These are phyloP conservation scores for Pseudomicrostroma phylloplanum DNA, from an alignment of 1,284 basidiomycete genomes.

Conservation along the genomic window DNA sequence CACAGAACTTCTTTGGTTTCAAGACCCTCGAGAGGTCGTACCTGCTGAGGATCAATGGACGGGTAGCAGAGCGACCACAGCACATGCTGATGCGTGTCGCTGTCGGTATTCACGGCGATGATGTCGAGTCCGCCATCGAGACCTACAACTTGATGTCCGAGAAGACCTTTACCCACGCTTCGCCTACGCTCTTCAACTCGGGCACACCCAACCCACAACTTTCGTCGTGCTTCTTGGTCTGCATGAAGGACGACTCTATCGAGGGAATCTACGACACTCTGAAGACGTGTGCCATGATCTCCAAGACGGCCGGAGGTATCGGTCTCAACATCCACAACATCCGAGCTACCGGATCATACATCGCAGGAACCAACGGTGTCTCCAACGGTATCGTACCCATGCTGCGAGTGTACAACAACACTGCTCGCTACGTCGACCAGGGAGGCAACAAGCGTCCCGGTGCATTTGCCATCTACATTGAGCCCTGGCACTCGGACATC, in stretches of 20 bases:
- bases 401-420: constrained; percentile 97
- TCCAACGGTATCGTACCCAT: constrained; percentile 99
- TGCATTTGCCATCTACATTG: constrained; percentile 94
- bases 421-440: constrained; percentile 97
- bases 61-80: constrained; percentile 93
- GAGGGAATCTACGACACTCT: constrained; percentile 99
- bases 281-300: constrained; percentile 98
- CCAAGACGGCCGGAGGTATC: constrained; percentile 97
- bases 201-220: constrained; percentile 93
- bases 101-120: constrained; percentile 87
- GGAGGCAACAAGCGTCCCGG: constrained; percentile 99
- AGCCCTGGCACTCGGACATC: constrained; percentile 95
- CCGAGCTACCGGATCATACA: constrained; percentile 80
- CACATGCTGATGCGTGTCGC: constrained; percentile 99
- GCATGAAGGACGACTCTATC: constrained; percentile 98
- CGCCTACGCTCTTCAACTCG: constrained; percentile 96
- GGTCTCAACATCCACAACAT: constrained; percentile 95
- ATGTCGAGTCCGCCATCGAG: constrained; percentile 83
- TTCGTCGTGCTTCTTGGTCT: constrained; percentile 94
- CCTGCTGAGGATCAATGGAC: constrained; percentile 85
- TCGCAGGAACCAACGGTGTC: constrained; percentile 92
- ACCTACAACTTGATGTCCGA: constrained; percentile 84
- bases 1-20: constrained; percentile 80
- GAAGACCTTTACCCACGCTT: constrained; percentile 82
- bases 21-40: constrained; percentile 99